Percentiles rank a stretch among this genome's conserved stretches.
Evolutionary conservation across 352 stramenopile species (phyloP).

Genomic region (Pythium coloratum): DNA sequence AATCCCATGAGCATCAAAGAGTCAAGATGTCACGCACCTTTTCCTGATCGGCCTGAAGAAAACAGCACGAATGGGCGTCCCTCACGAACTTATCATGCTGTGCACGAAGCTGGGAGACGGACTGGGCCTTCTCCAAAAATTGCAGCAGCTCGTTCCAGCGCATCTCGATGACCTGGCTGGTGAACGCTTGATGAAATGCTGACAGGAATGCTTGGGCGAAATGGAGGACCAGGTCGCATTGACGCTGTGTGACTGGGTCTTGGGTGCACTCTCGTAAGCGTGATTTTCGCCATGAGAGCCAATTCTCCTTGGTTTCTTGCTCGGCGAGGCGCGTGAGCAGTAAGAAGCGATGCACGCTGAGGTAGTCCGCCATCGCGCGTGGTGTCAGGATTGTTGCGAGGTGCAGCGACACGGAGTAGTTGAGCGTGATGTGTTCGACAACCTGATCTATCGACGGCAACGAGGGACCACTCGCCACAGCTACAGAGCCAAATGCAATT

Average conservation of each 20-base stretch:
- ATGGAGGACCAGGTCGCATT: slow-evolving; percentile 25
- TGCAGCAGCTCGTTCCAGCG: slow-evolving; percentile 18
- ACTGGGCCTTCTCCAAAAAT: slow-evolving; percentile 9
- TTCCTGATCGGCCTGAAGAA: slow-evolving; percentile 14
- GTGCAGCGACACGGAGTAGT: slow-evolving; percentile 17
- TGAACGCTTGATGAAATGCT: slow-evolving; percentile 25
- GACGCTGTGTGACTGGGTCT: neutral
- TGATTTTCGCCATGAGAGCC: slow-evolving; percentile 23
- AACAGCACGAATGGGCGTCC: slow-evolving; percentile 22
- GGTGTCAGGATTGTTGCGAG: slow-evolving; percentile 19
- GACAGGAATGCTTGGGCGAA: slow-evolving; percentile 15
- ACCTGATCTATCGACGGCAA: slow-evolving; percentile 30
- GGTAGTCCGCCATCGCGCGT: slow-evolving; percentile 13
- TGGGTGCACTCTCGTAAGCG: neutral
- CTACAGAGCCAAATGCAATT: neutral
- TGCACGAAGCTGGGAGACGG: slow-evolving; percentile 11
- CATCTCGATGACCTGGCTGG: slow-evolving; percentile 15
- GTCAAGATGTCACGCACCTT: slow-evolving; percentile 9
- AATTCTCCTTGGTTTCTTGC: slow-evolving; percentile 47
- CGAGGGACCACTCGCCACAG: slow-evolving; percentile 41
- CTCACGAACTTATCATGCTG: slow-evolving; percentile 16
- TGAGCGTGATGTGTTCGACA: slow-evolving; percentile 19
- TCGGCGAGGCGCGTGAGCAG: slow-evolving; percentile 36
- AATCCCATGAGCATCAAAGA: neutral
- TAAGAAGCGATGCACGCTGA: slow-evolving; percentile 22